Evolutionary conservation across 495 filamentous ascomycete genomes (phyloP).

Genomic region (Tuber borchii): DNA sequence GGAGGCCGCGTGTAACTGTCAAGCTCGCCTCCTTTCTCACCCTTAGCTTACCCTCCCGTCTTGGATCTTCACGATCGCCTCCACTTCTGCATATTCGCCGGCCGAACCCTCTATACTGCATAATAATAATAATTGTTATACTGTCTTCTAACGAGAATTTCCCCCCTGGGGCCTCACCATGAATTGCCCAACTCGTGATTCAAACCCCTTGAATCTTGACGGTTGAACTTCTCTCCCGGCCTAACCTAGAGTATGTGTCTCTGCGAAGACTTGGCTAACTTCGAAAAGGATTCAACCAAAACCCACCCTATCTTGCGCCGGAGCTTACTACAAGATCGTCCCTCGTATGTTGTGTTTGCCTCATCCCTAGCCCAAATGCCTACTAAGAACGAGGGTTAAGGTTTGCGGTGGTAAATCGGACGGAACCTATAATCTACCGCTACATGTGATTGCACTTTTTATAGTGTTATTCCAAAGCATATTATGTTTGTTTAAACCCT

Average conservation of each 20-base stretch:
- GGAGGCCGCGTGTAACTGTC: background rate
- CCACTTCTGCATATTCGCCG: conserved; percentile 11
- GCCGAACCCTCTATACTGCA: conserved; percentile 7
- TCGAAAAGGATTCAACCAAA: conserved; percentile 38
- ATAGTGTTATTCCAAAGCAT: conserved; percentile 67
- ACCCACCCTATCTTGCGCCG: conserved; percentile 35
- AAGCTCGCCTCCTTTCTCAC: background rate
- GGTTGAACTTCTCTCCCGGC: conserved; percentile 15
- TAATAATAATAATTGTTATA: background rate
- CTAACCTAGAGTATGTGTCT: background rate
- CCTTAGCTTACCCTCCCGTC: background rate
- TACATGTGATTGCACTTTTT: conserved; percentile 70
- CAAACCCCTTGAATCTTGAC: conserved; percentile 25
- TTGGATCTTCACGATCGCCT: background rate
- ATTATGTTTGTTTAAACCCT: conserved; percentile 39
- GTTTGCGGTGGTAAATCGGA: conserved; percentile 40
- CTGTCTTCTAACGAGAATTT: conserved; percentile 1
- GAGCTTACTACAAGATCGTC: conserved; percentile 40
- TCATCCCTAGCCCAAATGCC: background rate
- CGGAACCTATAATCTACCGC: conserved; percentile 37
- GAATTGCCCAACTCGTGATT: conserved; percentile 41
- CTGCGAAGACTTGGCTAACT: conserved; percentile 22
- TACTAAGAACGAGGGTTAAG: conserved; percentile 17
- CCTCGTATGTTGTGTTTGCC: conserved; percentile 25
- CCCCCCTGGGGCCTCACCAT: conserved; percentile 16